These are phyloP conservation scores for Agastache rugosa DNA, from an alignment of 257 asterid species.

Conservation along the genomic window DNA sequence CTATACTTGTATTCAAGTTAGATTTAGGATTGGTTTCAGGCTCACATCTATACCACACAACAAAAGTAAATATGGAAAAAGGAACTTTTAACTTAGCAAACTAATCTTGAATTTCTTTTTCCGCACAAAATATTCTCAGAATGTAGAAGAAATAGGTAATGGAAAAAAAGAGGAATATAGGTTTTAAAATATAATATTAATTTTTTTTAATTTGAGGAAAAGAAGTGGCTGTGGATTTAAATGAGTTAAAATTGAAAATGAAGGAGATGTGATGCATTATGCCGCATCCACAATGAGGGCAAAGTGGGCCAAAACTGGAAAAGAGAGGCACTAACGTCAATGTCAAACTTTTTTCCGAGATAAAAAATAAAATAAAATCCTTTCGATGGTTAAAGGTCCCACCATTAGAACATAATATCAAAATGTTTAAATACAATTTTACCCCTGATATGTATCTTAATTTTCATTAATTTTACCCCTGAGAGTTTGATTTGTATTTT, in stretches of 20 bases:
- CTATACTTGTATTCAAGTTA: not conserved
- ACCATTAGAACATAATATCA: not conserved
- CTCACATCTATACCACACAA: not conserved
- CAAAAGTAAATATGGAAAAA: not conserved
- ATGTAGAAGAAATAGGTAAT: not conserved
- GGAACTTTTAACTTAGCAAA: not conserved
- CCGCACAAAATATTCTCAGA: not conserved
- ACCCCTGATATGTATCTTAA: not conserved
- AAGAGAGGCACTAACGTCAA: conserved; percentile 20
- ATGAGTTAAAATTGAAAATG: not conserved
- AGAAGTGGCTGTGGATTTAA: conserved; percentile 21
- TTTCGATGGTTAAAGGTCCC: conserved; percentile 8
- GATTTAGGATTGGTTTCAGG: not conserved
- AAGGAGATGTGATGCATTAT: conserved; percentile 26
- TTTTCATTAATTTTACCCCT: not conserved
- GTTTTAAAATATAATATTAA: too few species aligned
- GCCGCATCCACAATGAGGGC: conserved; percentile 35
- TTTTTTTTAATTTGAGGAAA: not conserved
- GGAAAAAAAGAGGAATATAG: not conserved
- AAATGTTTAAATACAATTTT: not conserved
- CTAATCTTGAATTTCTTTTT: not conserved
- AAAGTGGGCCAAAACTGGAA: conserved; percentile 24
- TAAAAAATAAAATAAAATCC: not conserved
- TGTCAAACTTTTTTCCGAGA: conserved; percentile 21
- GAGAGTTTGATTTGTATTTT: too few species aligned